Base-by-base conservation (phyloP, 306 rosid genomes). In the Boehmeria nivea region DNA sequence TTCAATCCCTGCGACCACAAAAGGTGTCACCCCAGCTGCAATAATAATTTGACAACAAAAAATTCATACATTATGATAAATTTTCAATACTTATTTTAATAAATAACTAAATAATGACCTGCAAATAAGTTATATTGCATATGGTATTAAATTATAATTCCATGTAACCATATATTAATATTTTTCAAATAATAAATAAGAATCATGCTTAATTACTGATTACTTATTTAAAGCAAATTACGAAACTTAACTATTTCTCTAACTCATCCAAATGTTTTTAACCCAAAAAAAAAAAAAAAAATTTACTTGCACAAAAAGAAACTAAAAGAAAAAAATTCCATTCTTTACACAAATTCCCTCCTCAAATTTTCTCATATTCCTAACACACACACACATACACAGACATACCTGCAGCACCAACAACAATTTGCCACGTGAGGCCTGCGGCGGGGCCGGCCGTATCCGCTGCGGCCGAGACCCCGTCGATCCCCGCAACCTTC, bases 1-100 rank as follows among this genome's bases (percentile, higher is more conserved):
- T 39, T 90, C 95, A 51, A 86, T 63, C 53, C 95, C 95, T 4
- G 95, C 95, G 59, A 91, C 98, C 79, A 84, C 88, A 71, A 84
- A 91, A 51, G 95, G 98, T 43, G 81, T 69, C 49, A 75, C 69
- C 43, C 98, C 95, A 78, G 94, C 94, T 91, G 64, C 79, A 74
- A 58, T 26, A n/a, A n/a, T n/a, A n/a, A n/a, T n/a, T n/a, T n/a
- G n/a, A n/a, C n/a, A n/a, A n/a, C n/a, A n/a, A n/a, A n/a, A n/a
- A n/a, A n/a, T n/a, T n/a, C n/a, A n/a, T n/a, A n/a, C n/a, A n/a
- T n/a, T n/a, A n/a, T n/a, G n/a, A n/a, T n/a, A n/a, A n/a, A n/a
- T n/a, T n/a, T n/a, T n/a, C n/a, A n/a, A n/a, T n/a, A n/a, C n/a
- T n/a, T n/a, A n/a, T n/a, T n/a, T n/a, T n/a, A n/a, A n/a, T n/a